phyloP scores from a whole-genome alignment of 2,329 filamentous ascomycete species.

The Colletotrichum karsti region DNA sequence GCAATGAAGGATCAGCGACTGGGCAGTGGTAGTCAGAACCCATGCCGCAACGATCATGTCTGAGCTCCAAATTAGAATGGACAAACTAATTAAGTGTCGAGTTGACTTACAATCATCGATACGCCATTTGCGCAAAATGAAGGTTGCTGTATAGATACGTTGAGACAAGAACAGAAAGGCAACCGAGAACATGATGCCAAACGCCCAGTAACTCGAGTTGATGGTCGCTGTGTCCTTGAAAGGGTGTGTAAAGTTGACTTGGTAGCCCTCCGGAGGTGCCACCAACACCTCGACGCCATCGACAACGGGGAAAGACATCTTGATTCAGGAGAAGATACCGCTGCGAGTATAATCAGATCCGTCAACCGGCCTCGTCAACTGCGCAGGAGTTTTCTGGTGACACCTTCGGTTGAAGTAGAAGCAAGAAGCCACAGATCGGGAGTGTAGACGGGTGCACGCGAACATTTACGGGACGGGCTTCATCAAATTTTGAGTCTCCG shows the following conservation, averaged over 20 bases:
- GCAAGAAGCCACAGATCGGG: too few species aligned
- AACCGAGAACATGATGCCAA: constrained; percentile 23
- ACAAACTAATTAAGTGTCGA: too few species aligned
- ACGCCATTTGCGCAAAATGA: constrained; percentile 23
- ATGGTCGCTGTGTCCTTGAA: constrained; percentile 5
- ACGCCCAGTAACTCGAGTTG: constrained; percentile 29
- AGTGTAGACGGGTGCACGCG: too few species aligned
- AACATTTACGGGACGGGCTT: too few species aligned
- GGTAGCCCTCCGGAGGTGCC: constrained; percentile 27
- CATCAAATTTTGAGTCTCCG: too few species aligned
- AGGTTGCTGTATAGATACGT: constrained; percentile 36
- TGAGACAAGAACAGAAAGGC: constrained; percentile 28
- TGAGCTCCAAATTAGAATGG: neutral
- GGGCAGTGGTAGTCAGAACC: neutral
- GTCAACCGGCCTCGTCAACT: too few species aligned
- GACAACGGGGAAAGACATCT: constrained; percentile 3
- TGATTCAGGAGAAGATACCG: neutral
- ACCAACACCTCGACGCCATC: constrained; percentile 2
- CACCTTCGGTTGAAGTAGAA: too few species aligned
- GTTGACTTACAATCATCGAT: constrained; percentile 31
- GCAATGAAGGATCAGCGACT: neutral
- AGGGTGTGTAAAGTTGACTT: constrained; percentile 35
- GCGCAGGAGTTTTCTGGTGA: too few species aligned
- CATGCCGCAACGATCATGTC: neutral
- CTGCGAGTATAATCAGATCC: too few species aligned